phyloP scores from a whole-genome alignment of 1,284 basidiomycete species.

The Sphaerobolus stellatus region DNA sequence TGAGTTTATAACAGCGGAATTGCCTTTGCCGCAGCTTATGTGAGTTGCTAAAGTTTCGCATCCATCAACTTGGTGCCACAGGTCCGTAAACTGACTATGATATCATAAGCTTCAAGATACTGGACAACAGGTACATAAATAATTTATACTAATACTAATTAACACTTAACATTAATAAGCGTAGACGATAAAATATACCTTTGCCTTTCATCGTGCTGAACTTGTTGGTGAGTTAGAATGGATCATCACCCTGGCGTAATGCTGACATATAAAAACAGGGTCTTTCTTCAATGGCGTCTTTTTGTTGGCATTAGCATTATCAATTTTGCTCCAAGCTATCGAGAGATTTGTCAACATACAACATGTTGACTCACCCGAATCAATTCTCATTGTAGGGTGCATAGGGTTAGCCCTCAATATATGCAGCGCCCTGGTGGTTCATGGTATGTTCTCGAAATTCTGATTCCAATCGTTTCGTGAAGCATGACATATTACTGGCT shows the following conservation, averaged over 20 bases:
- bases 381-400: conserved; percentile 45
- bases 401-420: conserved; percentile 47
- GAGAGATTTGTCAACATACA: conserved; percentile 47
- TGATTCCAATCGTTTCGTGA: neutral
- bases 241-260: conserved; percentile 1
- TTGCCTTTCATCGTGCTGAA: conserved; percentile 50
- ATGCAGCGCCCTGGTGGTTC: conserved; percentile 43
- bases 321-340: conserved; percentile 48
- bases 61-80: no score
- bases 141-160: conserved; percentile 19
- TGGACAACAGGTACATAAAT: neutral
- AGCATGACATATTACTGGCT: no score
- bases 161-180: conserved; percentile 17
- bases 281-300: conserved; percentile 55
- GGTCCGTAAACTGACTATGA: no score
- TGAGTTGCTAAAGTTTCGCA: conserved; percentile 23
- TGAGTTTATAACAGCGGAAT: conserved; percentile 1
- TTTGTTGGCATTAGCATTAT: conserved; percentile 47
- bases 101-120: neutral
- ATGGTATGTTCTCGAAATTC: conserved; percentile 31
- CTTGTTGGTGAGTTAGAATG: conserved; percentile 39
- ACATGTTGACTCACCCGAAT: conserved; percentile 36
- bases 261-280: conserved; percentile 28
- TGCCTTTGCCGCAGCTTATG: conserved; percentile 34
- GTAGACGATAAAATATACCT: conserved; percentile 46